Base-by-base conservation (phyloP, 345 rosid species). In the Salix brachista region DNA sequence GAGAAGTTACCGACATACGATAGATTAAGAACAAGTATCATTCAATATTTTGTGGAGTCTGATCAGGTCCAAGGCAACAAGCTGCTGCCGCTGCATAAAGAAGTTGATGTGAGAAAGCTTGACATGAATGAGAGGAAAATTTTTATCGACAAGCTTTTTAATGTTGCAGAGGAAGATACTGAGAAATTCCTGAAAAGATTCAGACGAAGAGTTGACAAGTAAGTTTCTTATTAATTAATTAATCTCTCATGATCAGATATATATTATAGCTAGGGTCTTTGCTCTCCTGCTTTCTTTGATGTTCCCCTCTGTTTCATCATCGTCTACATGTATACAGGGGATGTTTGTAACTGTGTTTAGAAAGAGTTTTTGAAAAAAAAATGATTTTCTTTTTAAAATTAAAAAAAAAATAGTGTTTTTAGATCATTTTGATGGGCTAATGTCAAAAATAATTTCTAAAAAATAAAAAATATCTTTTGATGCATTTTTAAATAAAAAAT, bases 91-190 rank as follows among this genome's bases (percentile, higher is more conserved):
- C 74, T 76, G 2, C 85, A 84, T 50, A 89, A 82, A 71, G 90
- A 79, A 70, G 92, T 94, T 4, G 98, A 94, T 77, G 94, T 94
- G 56, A 85, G 85, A 1, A 94, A 89, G 60, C 95, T 95, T 12
- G 97, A 87, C 58, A 72, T 87, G 28, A 83, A 82, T 5, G 99
- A 91, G 1, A 82, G 89, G 3, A 91, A 93, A 76, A 84, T 80
- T 72, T 93, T 95, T 84, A 90, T 95, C 13, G 94, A 95, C 69
- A 85, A 42, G 79, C 72, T 95, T 13, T 91, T 95, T 65, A 90
- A 83, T 84, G 94, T 90, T 67, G 94, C 98, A 0, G 97, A 95
- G 74, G 93, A 90, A 82, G 99, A 95, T 79, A 95, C 93, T 56
- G 97, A 91, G 66, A 87, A 77, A 81, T 91, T 88, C 90, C 84